Conservation (phyloP, 352 stramenopile genomes). For the Pythium apleroticum region DNA sequence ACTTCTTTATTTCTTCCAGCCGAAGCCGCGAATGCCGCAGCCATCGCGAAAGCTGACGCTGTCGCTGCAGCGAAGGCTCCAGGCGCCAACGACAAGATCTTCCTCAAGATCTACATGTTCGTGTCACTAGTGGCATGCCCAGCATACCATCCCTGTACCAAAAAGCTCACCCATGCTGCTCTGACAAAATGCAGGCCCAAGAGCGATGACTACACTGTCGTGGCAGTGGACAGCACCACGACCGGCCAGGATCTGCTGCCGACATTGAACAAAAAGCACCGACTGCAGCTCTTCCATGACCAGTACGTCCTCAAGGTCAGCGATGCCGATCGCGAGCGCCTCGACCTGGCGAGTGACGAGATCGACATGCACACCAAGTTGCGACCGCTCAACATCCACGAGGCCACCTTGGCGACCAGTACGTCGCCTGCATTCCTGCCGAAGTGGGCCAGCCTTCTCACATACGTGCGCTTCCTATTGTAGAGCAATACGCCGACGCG, state of each 20-base stretch:
- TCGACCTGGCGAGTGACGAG: conserved; percentile 80
- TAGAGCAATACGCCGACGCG: conserved; percentile 86
- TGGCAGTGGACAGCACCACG: conserved; percentile 77
- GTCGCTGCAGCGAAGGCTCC: conserved; percentile 45
- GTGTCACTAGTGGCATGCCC: neutral
- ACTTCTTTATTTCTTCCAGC: conserved; percentile 1
- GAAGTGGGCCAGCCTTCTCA: neutral
- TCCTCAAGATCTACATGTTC: conserved; percentile 90
- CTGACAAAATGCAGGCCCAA: conserved; percentile 83
- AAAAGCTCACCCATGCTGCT: too few species aligned
- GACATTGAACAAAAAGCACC: conserved; percentile 88
- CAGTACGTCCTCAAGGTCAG: conserved; percentile 90
- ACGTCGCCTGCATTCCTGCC: conserved; percentile 24
- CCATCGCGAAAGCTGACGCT: conserved; percentile 25
- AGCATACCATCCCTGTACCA: too few species aligned
- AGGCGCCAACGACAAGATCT: conserved; percentile 66
- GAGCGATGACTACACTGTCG: conserved; percentile 88
- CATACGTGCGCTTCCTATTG: neutral
- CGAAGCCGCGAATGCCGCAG: conserved; percentile 24
- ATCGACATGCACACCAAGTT: conserved; percentile 90
- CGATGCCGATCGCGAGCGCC: conserved; percentile 74
- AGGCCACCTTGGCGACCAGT: conserved; percentile 87
- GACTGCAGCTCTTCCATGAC: conserved; percentile 82
- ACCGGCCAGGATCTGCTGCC: conserved; percentile 80
- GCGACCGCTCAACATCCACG: conserved; percentile 79